A percentile compares a stretch with the other conserved stretches of the same genome.
Evolutionary conservation across 2,329 filamentous ascomycete species (phyloP).

Genomic region (Stromatinia cepivora): DNA sequence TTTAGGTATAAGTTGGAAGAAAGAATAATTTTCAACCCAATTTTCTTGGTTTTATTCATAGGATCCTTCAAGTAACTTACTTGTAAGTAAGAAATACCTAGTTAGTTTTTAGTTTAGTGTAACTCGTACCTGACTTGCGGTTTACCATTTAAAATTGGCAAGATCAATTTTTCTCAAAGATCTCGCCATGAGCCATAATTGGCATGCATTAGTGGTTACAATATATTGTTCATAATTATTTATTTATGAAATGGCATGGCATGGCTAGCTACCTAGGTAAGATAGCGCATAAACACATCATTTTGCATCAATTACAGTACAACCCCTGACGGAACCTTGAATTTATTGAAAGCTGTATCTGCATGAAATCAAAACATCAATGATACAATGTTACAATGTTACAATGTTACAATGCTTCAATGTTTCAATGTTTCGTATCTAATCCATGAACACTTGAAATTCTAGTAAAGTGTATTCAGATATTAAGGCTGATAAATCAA

Average conservation of each 20-base stretch:
- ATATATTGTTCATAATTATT: background rate
- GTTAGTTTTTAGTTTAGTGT: background rate
- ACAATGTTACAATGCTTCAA: too few relatives aligned
- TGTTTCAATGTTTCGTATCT: background rate
- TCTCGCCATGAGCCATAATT: constrained; percentile 8
- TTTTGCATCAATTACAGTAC: background rate
- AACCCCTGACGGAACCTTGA: constrained; percentile 2
- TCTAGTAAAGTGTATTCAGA: background rate
- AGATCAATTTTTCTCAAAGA: constrained; percentile 4
- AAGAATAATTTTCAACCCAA: background rate
- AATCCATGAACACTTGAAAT: background rate
- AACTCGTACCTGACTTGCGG: background rate
- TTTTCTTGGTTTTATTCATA: background rate
- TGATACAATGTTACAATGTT: background rate
- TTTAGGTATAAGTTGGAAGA: background rate
- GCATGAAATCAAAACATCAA: background rate
- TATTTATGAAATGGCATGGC: background rate
- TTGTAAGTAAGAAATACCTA: background rate
- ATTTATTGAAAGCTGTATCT: background rate
- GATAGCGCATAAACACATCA: background rate
- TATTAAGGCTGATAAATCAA: background rate
- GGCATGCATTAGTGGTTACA: constrained; percentile 1
- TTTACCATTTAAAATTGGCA: background rate
- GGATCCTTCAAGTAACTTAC: background rate
- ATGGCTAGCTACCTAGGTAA: too few relatives aligned